These are phyloP conservation scores for Acer yangbiense DNA, from an alignment of 345 rosid species.

Conservation along the genomic window DNA sequence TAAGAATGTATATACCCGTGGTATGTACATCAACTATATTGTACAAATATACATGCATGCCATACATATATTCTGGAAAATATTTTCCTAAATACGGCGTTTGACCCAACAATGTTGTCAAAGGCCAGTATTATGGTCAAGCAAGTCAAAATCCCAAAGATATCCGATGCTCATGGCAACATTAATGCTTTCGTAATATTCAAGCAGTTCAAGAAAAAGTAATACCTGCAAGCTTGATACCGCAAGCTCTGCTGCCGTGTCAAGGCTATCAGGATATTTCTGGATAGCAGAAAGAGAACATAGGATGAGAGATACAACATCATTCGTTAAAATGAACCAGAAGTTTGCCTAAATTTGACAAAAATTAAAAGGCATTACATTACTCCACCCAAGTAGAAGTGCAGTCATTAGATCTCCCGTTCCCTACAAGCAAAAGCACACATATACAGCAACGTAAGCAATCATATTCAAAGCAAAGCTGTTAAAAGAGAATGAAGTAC, in stretches of 20 bases:
- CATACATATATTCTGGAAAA: too few relatives aligned
- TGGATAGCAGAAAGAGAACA: conserved; percentile 33
- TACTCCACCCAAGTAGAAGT: conserved; percentile 98
- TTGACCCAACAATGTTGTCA: too few relatives aligned
- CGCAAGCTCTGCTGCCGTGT: conserved; percentile 90
- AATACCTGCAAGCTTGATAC: conserved; percentile 95
- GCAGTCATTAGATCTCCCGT: conserved; percentile 98
- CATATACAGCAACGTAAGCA: conserved; percentile 14
- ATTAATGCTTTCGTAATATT: background rate
- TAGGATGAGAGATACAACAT: conserved; percentile 6
- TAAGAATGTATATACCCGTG: background rate
- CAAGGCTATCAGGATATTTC: conserved; percentile 89
- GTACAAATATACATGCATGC: too few relatives aligned
- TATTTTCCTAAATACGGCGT: too few relatives aligned
- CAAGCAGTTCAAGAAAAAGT: background rate
- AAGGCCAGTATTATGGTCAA: too few relatives aligned
- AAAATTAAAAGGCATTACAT: conserved; percentile 49
- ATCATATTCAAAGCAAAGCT: background rate
- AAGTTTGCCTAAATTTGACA: background rate
- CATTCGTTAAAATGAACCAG: background rate
- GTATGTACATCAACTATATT: too few relatives aligned
- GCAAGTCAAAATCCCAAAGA: too few relatives aligned
- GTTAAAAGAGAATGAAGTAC: background rate
- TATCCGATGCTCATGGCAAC: background rate
- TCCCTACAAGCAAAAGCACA: conserved; percentile 56